These are phyloP conservation scores for Excoecaria cochinchinensis DNA, from an alignment of 345 rosid genomes.

Conservation along the genomic window DNA sequence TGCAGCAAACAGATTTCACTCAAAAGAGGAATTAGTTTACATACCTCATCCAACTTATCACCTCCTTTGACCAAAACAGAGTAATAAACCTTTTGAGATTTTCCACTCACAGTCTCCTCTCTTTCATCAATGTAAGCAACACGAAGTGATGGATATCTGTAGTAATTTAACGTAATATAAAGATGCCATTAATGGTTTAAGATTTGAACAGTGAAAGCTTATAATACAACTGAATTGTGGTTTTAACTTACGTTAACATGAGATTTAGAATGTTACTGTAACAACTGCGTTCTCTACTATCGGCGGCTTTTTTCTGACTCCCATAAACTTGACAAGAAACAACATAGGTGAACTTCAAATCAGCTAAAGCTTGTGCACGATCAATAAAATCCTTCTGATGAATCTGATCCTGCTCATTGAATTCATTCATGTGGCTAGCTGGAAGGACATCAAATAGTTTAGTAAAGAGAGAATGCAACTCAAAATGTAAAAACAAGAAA, in stretches of 20 bases:
- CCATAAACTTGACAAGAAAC: slow-evolving; percentile 98
- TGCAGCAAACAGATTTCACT: slow-evolving; percentile 4
- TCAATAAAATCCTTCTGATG: slow-evolving; percentile 25
- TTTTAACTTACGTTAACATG: slow-evolving; percentile 73
- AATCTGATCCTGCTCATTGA: slow-evolving; percentile 24
- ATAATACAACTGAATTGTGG: neutral
- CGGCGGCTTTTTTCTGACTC: slow-evolving; percentile 68
- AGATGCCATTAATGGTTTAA: slow-evolving; percentile 10
- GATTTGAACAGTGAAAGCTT: slow-evolving; percentile 8
- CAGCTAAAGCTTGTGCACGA: slow-evolving; percentile 64
- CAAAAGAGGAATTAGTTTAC: slow-evolving; percentile 12
- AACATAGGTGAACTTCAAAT: slow-evolving; percentile 91
- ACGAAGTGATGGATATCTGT: slow-evolving; percentile 86
- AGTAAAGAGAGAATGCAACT: slow-evolving; percentile 10
- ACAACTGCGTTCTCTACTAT: slow-evolving; percentile 52
- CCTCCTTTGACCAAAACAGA: slow-evolving; percentile 95
- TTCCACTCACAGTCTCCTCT: slow-evolving; percentile 60
- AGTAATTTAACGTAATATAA: slow-evolving; percentile 17
- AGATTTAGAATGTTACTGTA: slow-evolving; percentile 77
- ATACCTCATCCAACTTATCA: slow-evolving; percentile 73
- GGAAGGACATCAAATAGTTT: slow-evolving; percentile 18
- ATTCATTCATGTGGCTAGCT: slow-evolving; percentile 29
- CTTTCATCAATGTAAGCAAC: slow-evolving; percentile 90
- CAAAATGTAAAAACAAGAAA: neutral
- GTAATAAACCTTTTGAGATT: slow-evolving; percentile 55